phyloP scores from a whole-genome alignment of 805 yeast species.

The Blastobotrys americana region DNA sequence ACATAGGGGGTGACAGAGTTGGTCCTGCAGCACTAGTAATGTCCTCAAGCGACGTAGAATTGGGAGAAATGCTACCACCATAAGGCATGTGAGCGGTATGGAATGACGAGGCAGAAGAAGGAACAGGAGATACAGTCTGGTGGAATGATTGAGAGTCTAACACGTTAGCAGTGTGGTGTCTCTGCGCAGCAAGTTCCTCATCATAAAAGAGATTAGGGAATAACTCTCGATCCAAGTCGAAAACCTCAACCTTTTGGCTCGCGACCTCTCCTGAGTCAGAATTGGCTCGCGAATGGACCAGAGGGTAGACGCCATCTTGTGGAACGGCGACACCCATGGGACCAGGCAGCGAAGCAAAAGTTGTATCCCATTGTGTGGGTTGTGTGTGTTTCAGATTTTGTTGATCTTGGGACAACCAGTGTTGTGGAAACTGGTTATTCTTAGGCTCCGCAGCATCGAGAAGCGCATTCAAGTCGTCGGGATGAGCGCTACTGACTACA shows the following conservation, averaged over 20 bases:
- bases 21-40: neutral
- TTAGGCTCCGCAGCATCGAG: neutral
- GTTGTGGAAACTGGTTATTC: neutral
- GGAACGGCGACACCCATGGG: constrained; percentile 1
- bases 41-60: neutral
- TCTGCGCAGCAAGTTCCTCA: neutral
- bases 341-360: neutral
- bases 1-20: neutral
- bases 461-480: neutral
- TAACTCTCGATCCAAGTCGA: neutral
- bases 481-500: too few relatives aligned
- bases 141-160: constrained; percentile 1
- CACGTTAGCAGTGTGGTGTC: neutral
- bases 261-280: constrained; percentile 7
- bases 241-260: neutral
- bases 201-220: neutral
- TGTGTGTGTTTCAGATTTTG: neutral
- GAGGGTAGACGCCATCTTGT: constrained; percentile 17
- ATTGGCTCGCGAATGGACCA: constrained; percentile 18
- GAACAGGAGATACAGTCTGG: neutral
- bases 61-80: neutral
- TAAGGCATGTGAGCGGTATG: neutral
- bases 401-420: neutral
- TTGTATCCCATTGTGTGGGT: neutral
- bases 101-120: neutral